phyloP scores from a whole-genome alignment of 345 rosid genomes.

The Clarkia xantiana region DNA sequence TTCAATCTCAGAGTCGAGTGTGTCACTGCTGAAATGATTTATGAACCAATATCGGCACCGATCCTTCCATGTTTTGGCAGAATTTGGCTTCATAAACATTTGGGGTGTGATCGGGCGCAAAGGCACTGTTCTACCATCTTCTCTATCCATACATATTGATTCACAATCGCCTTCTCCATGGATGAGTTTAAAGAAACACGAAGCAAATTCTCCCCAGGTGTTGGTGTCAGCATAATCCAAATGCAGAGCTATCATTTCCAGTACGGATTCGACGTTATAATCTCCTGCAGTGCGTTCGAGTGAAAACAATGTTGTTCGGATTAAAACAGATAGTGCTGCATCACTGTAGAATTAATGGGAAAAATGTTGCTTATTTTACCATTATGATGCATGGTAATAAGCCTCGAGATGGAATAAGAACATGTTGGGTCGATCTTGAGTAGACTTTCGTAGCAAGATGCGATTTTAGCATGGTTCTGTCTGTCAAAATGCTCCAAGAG shows the following conservation, averaged over 20 bases:
- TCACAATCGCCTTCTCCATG: constrained; percentile 41
- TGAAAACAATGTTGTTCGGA: background rate
- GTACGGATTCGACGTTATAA: constrained; percentile 31
- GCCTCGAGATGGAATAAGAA: constrained; percentile 35
- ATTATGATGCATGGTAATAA: constrained; percentile 37
- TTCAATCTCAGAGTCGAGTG: constrained; percentile 31
- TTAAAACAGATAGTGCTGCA: background rate
- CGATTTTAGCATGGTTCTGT: constrained; percentile 17
- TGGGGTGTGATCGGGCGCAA: constrained; percentile 23
- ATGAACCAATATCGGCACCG: constrained; percentile 57
- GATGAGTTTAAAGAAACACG: constrained; percentile 39
- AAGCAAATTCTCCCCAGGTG: constrained; percentile 64
- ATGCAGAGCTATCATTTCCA: constrained; percentile 79
- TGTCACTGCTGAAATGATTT: constrained; percentile 44
- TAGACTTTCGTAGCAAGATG: constrained; percentile 46
- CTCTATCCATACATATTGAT: constrained; percentile 32
- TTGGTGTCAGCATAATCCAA: constrained; percentile 35
- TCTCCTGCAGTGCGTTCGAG: constrained; percentile 29
- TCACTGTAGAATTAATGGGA: background rate
- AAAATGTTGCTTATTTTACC: constrained; percentile 19
- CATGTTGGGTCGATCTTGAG: constrained; percentile 67
- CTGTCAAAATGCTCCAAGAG: constrained; percentile 42
- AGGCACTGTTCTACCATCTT: constrained; percentile 19
- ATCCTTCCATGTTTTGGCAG: constrained; percentile 35
- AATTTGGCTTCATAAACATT: constrained; percentile 19